phyloP scores from a whole-genome alignment of 306 rosid genomes.

The Cicer chorassanicum region DNA sequence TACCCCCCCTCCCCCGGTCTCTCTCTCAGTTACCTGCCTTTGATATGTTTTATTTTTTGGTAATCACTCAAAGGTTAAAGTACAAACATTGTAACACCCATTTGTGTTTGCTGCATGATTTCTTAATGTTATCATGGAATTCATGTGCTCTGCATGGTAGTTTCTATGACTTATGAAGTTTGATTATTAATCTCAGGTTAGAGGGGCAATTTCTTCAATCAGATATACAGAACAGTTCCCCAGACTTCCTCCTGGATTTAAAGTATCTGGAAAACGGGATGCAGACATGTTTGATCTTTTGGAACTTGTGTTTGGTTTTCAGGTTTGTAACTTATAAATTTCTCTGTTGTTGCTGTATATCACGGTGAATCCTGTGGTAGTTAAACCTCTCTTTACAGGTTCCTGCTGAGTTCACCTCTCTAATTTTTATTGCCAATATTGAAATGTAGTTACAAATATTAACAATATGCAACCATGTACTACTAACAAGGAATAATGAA shows the following conservation, averaged over 20 bases:
- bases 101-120: slow-evolving; percentile 13
- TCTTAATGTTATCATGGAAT: slow-evolving; percentile 31
- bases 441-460: slow-evolving; percentile 5
- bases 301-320: slow-evolving; percentile 90
- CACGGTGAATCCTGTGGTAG: slow-evolving; percentile 23
- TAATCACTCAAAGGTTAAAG: slow-evolving; percentile 24
- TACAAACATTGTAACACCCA: background rate
- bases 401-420: background rate
- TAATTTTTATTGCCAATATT: background rate
- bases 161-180: slow-evolving; percentile 41
- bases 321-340: slow-evolving; percentile 62
- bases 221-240: slow-evolving; percentile 80
- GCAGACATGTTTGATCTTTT: slow-evolving; percentile 93
- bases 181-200: slow-evolving; percentile 67
- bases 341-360: slow-evolving; percentile 38
- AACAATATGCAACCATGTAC: slow-evolving; percentile 5
- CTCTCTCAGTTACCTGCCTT: background rate
- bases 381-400: slow-evolving; percentile 2
- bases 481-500: background rate
- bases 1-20: background rate
- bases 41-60: slow-evolving; percentile 24
- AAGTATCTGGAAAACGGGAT: slow-evolving; percentile 72
- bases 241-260: slow-evolving; percentile 73
- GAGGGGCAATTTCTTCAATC: slow-evolving; percentile 81
- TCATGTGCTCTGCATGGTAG: slow-evolving; percentile 9